Conservation (phyloP, 169 alveolate species). For the Cryptosporidium sp. region DNA sequence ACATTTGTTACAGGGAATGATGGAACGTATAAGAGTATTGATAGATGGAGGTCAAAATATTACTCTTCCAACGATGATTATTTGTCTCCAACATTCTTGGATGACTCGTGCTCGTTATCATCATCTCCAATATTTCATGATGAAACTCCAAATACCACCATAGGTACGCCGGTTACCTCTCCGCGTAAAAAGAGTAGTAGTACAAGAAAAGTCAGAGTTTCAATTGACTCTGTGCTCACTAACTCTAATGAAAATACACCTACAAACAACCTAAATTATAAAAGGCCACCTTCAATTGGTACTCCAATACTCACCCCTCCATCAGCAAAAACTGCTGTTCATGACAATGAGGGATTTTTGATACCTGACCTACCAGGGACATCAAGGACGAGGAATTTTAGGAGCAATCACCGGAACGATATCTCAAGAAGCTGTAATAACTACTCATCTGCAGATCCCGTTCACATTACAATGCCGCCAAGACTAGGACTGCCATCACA, state of each 20-base stretch:
- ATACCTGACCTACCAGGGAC: conserved; percentile 68
- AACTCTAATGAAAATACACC: conserved; percentile 63
- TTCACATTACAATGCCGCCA: conserved; percentile 72
- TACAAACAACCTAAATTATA: not conserved
- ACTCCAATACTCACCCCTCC: conserved; percentile 44
- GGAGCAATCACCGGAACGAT: not conserved
- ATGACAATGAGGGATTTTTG: conserved; percentile 64
- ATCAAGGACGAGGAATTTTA: not conserved
- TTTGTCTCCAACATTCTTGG: conserved; percentile 60
- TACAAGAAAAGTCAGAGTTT: not conserved
- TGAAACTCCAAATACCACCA: conserved; percentile 47
- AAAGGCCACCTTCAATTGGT: conserved; percentile 24
- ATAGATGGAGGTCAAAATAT: conserved; percentile 50
- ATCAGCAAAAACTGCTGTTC: conserved; percentile 13
- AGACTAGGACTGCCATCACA: conserved; percentile 65
- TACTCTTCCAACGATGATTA: conserved; percentile 36
- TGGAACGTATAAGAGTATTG: conserved; percentile 30
- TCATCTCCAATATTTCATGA: conserved; percentile 58
- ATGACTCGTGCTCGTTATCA: conserved; percentile 39
- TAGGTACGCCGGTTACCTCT: conserved; percentile 11
- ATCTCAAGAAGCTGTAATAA: not conserved
- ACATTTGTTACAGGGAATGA: conserved; percentile 21
- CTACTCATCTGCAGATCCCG: conserved; percentile 4
- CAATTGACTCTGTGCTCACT: not conserved
- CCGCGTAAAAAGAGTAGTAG: not conserved